Conservation (phyloP, 352 stramenopile genomes). For the Phytopythium mirpurense region DNA sequence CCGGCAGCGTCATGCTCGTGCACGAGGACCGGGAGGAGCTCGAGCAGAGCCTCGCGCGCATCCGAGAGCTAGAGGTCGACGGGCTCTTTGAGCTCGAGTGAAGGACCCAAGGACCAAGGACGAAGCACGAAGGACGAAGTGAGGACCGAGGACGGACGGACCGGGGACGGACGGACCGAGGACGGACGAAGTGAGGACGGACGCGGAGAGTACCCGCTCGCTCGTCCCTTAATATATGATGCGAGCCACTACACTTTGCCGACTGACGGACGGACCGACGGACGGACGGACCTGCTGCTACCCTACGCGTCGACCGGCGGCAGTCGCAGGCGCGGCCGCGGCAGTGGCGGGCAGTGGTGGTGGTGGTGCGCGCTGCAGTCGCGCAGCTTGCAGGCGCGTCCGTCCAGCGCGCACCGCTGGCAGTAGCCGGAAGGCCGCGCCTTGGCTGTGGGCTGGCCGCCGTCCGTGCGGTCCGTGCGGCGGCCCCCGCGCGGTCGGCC, state of each 20-base stretch:
- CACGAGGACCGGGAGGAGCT: constrained; percentile 87
- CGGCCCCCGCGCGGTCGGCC: too few relatives aligned
- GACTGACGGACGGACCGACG: too few relatives aligned
- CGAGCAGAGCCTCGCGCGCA: constrained; percentile 81
- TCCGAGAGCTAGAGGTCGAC: constrained; percentile 83
- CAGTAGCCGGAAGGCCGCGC: constrained; percentile 46
- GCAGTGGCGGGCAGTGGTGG: too few relatives aligned
- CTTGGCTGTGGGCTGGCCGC: constrained; percentile 9
- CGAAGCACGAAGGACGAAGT: too few relatives aligned
- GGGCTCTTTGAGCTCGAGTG: constrained; percentile 69
- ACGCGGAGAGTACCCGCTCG: too few relatives aligned
- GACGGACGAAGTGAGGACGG: too few relatives aligned
- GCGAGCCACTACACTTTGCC: too few relatives aligned
- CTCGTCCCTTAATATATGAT: too few relatives aligned
- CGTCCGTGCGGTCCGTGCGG: neutral
- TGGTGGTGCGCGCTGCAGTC: constrained; percentile 61
- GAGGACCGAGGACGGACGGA: too few relatives aligned
- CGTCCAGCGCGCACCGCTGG: constrained; percentile 52
- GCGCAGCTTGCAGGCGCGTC: constrained; percentile 50
- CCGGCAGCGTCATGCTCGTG: constrained; percentile 92
- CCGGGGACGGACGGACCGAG: too few relatives aligned
- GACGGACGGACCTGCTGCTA: too few relatives aligned
- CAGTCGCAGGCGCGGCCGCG: neutral
- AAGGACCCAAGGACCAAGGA: too few relatives aligned
- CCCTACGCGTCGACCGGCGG: neutral